Evolutionary conservation across 2,329 filamentous ascomycete species (phyloP).

Genomic region (Monascus ruber): DNA sequence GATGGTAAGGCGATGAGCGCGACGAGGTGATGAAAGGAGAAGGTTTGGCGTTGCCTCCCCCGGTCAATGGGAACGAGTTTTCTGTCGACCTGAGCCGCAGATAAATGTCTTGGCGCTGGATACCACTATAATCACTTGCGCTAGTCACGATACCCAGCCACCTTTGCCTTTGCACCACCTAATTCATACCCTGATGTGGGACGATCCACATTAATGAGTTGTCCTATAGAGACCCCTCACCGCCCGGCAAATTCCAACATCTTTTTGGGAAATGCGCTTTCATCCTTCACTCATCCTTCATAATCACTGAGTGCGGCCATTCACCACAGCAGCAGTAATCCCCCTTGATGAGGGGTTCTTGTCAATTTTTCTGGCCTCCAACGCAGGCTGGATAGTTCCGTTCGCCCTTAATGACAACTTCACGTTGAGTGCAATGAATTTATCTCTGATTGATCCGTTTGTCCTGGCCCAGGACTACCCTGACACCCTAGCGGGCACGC

Average conservation of each 20-base stretch:
- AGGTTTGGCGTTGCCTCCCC: constrained; percentile 21
- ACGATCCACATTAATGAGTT: too few species aligned
- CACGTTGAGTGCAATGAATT: constrained; percentile 46
- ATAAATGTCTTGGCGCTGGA: constrained; percentile 11
- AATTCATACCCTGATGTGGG: too few species aligned
- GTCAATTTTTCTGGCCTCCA: constrained; percentile 12
- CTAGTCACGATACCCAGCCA: constrained; percentile 1
- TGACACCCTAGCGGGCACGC: constrained; percentile 75
- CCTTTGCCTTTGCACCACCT: too few species aligned
- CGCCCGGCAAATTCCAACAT: constrained; percentile 6
- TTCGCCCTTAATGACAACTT: not conserved
- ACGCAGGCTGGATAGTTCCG: constrained; percentile 10
- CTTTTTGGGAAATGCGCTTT: not conserved
- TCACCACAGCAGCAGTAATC: not conserved
- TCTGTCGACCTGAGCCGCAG: constrained; percentile 19
- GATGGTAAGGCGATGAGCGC: constrained; percentile 25
- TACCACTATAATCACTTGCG: constrained; percentile 1
- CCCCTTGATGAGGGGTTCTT: constrained; percentile 16
- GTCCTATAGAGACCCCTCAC: constrained; percentile 8
- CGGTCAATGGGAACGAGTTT: constrained; percentile 30
- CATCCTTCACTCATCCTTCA: constrained; percentile 2
- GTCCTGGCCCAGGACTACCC: constrained; percentile 73
- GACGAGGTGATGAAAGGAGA: constrained; percentile 26
- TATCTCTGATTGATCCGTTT: constrained; percentile 60
- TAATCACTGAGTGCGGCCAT: too few species aligned